Evolutionary conservation across 108 stramenopile species (phyloP).

Genomic region (Pseudonitzschia delicatissima): DNA sequence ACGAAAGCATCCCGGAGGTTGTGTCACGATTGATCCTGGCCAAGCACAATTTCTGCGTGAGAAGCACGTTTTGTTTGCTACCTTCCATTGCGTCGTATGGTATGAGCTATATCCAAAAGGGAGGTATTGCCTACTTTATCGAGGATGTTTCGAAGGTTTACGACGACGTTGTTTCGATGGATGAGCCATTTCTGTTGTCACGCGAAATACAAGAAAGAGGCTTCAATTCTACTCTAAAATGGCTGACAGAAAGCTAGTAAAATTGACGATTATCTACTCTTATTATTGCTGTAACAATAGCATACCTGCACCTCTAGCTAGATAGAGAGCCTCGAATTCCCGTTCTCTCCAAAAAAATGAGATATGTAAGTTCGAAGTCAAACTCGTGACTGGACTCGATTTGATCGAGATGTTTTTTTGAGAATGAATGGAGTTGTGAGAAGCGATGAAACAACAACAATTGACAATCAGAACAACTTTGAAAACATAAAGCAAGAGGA

Average conservation of each 20-base stretch:
- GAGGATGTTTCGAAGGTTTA: background rate
- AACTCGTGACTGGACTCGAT: too few relatives aligned
- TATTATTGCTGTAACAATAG: too few relatives aligned
- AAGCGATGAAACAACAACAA: background rate
- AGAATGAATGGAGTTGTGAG: too few relatives aligned
- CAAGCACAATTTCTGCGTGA: constrained; percentile 21
- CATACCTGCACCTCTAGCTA: too few relatives aligned
- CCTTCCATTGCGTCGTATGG: constrained; percentile 29
- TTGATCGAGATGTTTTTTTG: too few relatives aligned
- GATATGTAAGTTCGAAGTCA: too few relatives aligned
- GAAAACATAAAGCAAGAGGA: too few relatives aligned
- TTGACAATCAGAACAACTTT: background rate
- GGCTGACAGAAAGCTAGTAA: constrained; percentile 16
- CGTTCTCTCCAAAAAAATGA: too few relatives aligned
- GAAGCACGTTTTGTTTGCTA: constrained; percentile 34
- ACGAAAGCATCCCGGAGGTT: constrained; percentile 29
- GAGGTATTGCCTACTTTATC: constrained; percentile 11
- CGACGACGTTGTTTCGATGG: constrained; percentile 1
- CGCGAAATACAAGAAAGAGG: constrained; percentile 21
- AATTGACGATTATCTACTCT: too few relatives aligned
- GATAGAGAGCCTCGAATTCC: too few relatives aligned
- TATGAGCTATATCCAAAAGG: constrained; percentile 7
- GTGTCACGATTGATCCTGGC: constrained; percentile 27
- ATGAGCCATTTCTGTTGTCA: constrained; percentile 16
- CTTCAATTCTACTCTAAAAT: constrained; percentile 13